Evolutionary conservation across 345 rosid species (phyloP), one percentile per base, ranked within the genome.

Genomic region (Dipteronia dyeriana): DNA sequence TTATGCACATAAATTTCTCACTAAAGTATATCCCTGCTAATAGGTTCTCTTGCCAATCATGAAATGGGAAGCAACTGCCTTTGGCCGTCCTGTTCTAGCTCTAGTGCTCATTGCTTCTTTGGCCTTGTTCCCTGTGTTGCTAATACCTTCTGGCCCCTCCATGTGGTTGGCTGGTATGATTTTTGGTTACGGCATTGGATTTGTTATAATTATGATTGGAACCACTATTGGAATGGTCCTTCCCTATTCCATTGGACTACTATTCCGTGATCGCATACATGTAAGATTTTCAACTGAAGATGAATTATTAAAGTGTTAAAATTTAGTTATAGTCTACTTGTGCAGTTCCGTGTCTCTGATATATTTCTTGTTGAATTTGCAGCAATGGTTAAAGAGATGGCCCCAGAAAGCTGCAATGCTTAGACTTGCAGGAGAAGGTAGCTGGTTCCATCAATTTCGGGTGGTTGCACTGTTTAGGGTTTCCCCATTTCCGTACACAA

Each of bases 91-190:
- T 5, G 93, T 81, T 78, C 99, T 96, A 7, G 97, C 98, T 8
- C 57, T 87, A 49, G 97, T 96, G 75, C 97, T 96, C 65, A 79
- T 91, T 77, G 89, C 91, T 72, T 96, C 98, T 57, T 85, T 96
- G 78, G 98, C 99, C 31, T 71, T 94, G 84, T 91, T 96, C 81
- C 99, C 99, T 66, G 98, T 94, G 66, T 85, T 96, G 76, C 82
- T 96, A 79, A 91, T 96, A 66, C 99, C 99, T 86, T 96, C 99
- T 3, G 99, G 97, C 66, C 99, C 99, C 57, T 96, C 99, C 62
- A 96, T 96, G 99, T 96, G 98, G 99, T 81, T 96, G 84, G 95
- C 97, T 82, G 99, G 99, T 29, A 96, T 96, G 99, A 92, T 94
- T 70, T 96, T 94, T 23, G 98, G 99, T 57, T 96, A 96, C 67